Conservation (phyloP, 73 alveolate genomes). For the Stentor roeselii region DNA sequence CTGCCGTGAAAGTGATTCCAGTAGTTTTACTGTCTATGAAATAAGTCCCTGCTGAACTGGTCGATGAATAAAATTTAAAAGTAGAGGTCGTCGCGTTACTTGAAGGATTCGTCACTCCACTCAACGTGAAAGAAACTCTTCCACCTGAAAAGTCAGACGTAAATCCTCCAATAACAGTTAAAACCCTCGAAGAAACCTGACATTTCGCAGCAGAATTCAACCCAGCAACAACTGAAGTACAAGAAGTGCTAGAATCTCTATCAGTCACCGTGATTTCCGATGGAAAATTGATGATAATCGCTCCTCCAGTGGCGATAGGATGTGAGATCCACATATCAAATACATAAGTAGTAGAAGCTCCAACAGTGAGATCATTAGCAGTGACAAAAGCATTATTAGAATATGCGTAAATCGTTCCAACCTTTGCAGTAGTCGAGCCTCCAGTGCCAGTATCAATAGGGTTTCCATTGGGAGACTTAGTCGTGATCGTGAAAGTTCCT, state of each 20-base stretch:
- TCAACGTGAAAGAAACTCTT: background rate
- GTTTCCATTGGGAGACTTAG: background rate
- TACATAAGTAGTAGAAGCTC: background rate
- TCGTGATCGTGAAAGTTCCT: background rate
- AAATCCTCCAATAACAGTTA: background rate
- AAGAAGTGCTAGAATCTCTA: background rate
- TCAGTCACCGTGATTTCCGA: background rate
- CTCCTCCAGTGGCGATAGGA: conserved; percentile 13
- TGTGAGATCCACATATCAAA: background rate
- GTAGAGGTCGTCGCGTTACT: background rate
- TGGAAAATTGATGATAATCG: background rate
- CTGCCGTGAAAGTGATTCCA: background rate
- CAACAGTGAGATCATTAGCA: background rate
- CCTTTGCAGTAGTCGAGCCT: background rate
- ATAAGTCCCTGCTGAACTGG: background rate
- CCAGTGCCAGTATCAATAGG: background rate
- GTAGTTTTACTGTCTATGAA: background rate
- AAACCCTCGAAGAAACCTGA: background rate
- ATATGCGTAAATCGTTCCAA: background rate
- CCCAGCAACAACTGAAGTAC: background rate
- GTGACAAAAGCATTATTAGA: background rate
- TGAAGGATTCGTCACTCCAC: background rate
- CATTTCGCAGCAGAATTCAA: background rate
- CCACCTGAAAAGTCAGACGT: background rate
- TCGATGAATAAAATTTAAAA: background rate